Conservation (phyloP, 2,329 filamentous ascomycete genomes). For the Pestalotiopsis fici region DNA sequence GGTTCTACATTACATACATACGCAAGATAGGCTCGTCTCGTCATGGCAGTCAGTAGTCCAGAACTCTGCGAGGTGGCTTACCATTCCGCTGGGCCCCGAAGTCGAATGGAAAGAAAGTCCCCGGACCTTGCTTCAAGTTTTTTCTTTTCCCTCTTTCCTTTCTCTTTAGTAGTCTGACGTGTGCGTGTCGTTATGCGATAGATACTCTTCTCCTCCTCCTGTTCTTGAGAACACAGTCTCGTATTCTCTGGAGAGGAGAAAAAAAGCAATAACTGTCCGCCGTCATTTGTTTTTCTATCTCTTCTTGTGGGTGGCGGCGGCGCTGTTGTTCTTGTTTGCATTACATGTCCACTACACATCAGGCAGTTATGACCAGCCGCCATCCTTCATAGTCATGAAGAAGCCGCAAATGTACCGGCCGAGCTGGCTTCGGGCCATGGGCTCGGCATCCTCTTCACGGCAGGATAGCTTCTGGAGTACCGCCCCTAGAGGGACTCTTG, state of each 20-base stretch:
- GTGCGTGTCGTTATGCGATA: neutral
- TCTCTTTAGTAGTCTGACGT: neutral
- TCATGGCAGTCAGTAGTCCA: neutral
- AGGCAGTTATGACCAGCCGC: constrained; percentile 1
- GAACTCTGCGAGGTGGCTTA: neutral
- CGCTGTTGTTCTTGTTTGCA: neutral
- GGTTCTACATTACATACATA: neutral
- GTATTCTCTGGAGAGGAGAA: neutral
- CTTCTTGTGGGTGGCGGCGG: neutral
- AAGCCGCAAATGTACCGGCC: neutral
- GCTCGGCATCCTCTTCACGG: neutral
- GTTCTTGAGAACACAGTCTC: neutral
- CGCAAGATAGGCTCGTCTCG: neutral
- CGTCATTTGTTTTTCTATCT: neutral
- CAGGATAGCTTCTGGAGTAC: neutral
- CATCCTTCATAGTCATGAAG: neutral
- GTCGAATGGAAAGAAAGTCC: neutral
- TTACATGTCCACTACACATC: neutral
- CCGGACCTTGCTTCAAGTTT: neutral
- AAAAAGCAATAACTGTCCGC: neutral
- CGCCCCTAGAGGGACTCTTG: neutral
- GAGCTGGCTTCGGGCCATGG: neutral
- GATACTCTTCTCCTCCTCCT: neutral
- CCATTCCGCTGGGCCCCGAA: neutral
- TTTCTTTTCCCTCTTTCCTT: neutral